A percentile compares a stretch with the other conserved stretches of the same genome.
phyloP scores from a whole-genome alignment of 306 rosid species.

The Casuarina cunninghamiana region DNA sequence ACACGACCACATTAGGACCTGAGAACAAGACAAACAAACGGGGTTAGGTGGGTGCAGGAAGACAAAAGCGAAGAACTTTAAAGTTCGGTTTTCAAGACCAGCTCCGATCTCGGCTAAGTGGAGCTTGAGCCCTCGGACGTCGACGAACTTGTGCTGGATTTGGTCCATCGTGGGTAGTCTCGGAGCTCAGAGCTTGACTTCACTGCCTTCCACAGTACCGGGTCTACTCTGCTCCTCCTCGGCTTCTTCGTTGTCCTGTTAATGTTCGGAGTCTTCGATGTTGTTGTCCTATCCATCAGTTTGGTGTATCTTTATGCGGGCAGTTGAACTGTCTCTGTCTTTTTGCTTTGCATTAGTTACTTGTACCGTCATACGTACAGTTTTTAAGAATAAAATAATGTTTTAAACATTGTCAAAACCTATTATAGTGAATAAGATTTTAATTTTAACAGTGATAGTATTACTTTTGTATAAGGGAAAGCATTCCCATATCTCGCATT shows the following conservation, averaged over 20 bases:
- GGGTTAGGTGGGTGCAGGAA: background rate
- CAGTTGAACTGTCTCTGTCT: no score
- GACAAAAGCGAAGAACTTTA: background rate
- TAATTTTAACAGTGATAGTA: no score
- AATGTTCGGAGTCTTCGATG: slow-evolving; percentile 14
- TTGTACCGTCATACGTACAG: no score
- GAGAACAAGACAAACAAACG: background rate
- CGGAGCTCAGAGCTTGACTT: background rate
- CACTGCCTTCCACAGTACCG: background rate
- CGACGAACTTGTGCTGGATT: slow-evolving; percentile 63
- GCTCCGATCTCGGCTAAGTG: slow-evolving; percentile 54
- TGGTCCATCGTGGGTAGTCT: slow-evolving; percentile 27
- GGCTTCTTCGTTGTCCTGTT: no score
- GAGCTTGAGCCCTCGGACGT: slow-evolving; percentile 42
- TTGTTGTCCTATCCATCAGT: no score
- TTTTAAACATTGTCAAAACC: no score
- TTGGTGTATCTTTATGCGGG: no score
- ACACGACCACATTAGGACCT: slow-evolving; percentile 53
- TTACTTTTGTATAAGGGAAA: no score
- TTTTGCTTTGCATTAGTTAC: no score
- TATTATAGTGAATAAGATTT: no score
- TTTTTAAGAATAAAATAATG: no score
- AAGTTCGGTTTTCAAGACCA: slow-evolving; percentile 23
- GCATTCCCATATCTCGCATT: no score
- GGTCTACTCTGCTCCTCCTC: background rate